A percentile compares a stretch with the other conserved stretches of the same genome.
Evolutionary conservation across 2,329 filamentous ascomycete species (phyloP).

Genomic region (Hymenoscyphus linearis): DNA sequence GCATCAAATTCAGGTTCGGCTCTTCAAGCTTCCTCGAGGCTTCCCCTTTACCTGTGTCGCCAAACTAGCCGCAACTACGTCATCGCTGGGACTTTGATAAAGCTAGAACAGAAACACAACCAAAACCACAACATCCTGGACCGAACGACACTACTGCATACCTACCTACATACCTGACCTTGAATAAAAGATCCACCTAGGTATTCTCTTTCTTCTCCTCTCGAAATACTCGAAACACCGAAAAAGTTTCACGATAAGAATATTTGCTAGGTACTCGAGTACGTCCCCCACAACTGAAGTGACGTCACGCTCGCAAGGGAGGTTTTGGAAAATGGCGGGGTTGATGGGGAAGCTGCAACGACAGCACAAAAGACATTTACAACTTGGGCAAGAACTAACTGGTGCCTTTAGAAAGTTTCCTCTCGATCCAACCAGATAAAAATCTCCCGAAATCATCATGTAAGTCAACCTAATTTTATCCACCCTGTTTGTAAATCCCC

Average conservation of each 20-base stretch:
- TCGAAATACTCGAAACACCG: background rate
- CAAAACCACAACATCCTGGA: background rate
- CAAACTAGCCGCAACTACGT: background rate
- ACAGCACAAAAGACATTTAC: background rate
- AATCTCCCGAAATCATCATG: conserved; percentile 14
- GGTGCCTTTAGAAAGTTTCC: conserved; percentile 5
- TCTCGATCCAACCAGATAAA: background rate
- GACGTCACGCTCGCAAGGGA: background rate
- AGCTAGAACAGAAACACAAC: background rate
- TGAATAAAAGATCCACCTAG: background rate
- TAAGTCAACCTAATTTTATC: conserved; percentile 13
- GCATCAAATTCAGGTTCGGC: background rate
- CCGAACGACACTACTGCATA: background rate
- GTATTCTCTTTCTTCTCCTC: background rate
- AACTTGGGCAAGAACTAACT: conserved; percentile 16
- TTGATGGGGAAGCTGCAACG: conserved; percentile 5
- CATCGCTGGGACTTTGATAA: background rate
- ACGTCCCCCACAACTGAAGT: background rate
- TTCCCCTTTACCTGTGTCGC: background rate
- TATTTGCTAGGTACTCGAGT: background rate
- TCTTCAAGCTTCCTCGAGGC: background rate
- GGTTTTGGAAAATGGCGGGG: conserved; percentile 1
- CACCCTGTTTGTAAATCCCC: background rate
- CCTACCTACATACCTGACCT: background rate
- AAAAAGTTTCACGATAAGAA: background rate